Conservation (phyloP, 306 rosid species). For the Lablab purpureus region DNA sequence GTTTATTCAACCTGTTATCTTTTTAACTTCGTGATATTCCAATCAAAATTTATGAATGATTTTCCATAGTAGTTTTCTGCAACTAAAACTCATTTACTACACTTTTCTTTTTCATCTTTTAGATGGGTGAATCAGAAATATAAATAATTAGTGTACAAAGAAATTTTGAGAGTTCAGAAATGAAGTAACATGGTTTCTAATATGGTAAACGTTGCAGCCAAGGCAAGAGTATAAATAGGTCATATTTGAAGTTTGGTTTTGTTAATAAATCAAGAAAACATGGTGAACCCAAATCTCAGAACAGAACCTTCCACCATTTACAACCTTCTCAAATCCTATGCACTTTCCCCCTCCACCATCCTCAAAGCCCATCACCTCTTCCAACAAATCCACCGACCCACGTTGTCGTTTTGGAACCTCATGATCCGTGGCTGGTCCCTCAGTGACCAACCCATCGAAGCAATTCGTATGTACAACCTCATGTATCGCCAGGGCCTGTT, state of each 20-base stretch:
- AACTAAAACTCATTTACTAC: no score
- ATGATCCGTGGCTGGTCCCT: conserved; percentile 77
- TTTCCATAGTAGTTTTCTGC: no score
- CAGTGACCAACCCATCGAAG: conserved; percentile 61
- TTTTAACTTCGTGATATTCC: no score
- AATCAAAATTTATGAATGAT: not conserved
- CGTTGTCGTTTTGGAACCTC: conserved; percentile 65
- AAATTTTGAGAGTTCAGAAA: no score
- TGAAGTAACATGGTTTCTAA: no score
- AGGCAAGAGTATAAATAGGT: not conserved
- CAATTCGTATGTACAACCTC: conserved; percentile 59
- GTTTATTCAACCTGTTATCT: no score
- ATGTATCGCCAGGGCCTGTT: conserved; percentile 58
- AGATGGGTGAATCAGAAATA: no score
- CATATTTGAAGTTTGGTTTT: not conserved
- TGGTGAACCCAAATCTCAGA: conserved; percentile 44
- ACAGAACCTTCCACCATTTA: conserved; percentile 60
- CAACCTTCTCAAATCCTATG: conserved; percentile 61
- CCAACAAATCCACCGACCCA: conserved; percentile 66
- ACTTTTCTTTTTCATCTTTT: no score
- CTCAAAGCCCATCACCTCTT: conserved; percentile 60
- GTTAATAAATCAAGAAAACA: not conserved
- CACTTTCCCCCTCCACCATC: conserved; percentile 54
- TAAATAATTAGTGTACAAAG: no score
- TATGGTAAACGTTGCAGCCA: no score